Evolutionary conservation across 148 eudicot genomes (phyloP).

Genomic region (Drosera capensis): DNA sequence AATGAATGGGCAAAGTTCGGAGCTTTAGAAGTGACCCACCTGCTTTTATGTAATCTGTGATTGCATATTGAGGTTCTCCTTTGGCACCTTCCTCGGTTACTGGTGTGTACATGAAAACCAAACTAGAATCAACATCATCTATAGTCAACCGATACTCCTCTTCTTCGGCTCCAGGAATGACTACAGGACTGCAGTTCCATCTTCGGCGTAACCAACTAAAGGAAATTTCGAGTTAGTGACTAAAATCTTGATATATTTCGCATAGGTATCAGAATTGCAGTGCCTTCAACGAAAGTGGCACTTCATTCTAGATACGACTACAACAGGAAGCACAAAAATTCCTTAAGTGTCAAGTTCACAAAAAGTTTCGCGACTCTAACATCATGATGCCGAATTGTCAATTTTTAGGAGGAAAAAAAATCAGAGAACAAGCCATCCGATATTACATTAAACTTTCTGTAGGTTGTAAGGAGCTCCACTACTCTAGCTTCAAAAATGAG

Average conservation of each 20-base stretch:
- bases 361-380: too few species aligned
- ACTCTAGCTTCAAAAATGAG: background rate
- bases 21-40: constrained; percentile 23
- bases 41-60: constrained; percentile 90
- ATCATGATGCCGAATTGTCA: too few species aligned
- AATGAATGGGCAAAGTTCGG: background rate
- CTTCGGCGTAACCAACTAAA: constrained; percentile 88
- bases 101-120: constrained; percentile 95
- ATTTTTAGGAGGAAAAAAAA: too few species aligned
- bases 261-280: too few species aligned
- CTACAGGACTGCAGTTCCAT: constrained; percentile 97
- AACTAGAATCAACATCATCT: constrained; percentile 87
- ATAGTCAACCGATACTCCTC: constrained; percentile 66
- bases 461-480: background rate
- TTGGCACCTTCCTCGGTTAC: constrained; percentile 88
- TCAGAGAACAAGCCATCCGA: too few species aligned
- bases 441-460: background rate
- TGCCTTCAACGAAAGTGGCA: too few species aligned
- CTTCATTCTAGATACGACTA: too few species aligned
- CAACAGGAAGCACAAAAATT: too few species aligned
- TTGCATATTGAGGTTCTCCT: constrained; percentile 98
- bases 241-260: too few species aligned
- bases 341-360: too few species aligned
- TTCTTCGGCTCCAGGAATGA: constrained; percentile 82
- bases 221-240: too few species aligned